phyloP scores from a whole-genome alignment of 495 filamentous ascomycete species.

The Saxophila tyrrhenica region DNA sequence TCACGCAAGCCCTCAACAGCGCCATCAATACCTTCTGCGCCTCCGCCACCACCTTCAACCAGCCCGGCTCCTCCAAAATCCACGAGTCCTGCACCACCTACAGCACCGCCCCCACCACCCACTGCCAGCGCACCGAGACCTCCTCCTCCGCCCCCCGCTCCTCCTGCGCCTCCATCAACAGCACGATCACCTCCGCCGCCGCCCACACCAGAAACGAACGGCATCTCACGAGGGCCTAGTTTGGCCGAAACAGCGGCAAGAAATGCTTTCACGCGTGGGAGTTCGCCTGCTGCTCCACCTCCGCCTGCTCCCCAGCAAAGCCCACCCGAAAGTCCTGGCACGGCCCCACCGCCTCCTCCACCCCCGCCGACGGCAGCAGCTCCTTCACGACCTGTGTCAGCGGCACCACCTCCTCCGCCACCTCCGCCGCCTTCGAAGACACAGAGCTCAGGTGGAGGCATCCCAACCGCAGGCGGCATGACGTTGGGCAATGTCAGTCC shows the following conservation, averaged over 20 bases:
- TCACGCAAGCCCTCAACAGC: slow-evolving; percentile 49
- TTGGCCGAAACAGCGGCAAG: slow-evolving; percentile 30
- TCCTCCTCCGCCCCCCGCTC: slow-evolving; percentile 33
- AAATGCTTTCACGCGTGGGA: slow-evolving; percentile 27
- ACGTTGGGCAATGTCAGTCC: not conserved
- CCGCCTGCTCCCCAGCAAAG: slow-evolving; percentile 37
- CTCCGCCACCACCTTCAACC: slow-evolving; percentile 32
- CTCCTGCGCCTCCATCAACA: slow-evolving; percentile 42
- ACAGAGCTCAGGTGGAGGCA: not conserved
- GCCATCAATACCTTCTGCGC: slow-evolving; percentile 14
- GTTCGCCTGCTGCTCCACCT: slow-evolving; percentile 21
- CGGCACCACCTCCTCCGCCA: slow-evolving; percentile 24
- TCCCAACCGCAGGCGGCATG: slow-evolving; percentile 13
- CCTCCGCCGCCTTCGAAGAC: slow-evolving; percentile 15
- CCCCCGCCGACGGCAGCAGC: slow-evolving; percentile 20
- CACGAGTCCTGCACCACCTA: slow-evolving; percentile 34
- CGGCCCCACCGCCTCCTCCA: slow-evolving; percentile 20
- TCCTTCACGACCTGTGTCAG: slow-evolving; percentile 15
- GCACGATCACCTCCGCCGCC: slow-evolving; percentile 14
- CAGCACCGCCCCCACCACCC: slow-evolving; percentile 63
- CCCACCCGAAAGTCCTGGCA: slow-evolving; percentile 19
- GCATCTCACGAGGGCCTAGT: slow-evolving; percentile 11
- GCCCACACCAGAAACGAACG: slow-evolving; percentile 17
- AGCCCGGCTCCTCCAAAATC: slow-evolving; percentile 43
- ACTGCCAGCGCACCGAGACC: slow-evolving; percentile 67